Evolutionary conservation across 192 early-diverging fungal species (phyloP), one percentile per base, ranked within the genome.

Genomic region (Backusella morwellensis): DNA sequence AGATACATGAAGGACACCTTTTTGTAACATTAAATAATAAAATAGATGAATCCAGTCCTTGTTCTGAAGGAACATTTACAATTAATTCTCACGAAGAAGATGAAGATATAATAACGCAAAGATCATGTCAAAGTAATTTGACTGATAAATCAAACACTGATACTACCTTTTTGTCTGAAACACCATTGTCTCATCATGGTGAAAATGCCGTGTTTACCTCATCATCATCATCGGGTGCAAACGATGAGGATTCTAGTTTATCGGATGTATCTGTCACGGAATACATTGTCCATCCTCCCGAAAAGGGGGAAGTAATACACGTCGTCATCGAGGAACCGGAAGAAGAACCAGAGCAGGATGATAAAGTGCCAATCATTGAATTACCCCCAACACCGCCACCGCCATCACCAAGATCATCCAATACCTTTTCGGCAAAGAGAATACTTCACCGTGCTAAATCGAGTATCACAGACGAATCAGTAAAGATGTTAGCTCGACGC

Each of bases 381-480:
- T 12, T 63, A 14, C 56, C 23, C 2, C 11, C 21, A 12, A 29
- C 26, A 63, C 56, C 56, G 35, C 12, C 38, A 41, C 15, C 35
- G 3, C n/a, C 68, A 23, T 23, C 68, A 14, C 35, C 67, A 35
- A 35, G 34, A 15, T 14, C 35, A 68, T 35, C 67, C 19, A 68
- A 21, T n/a, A 70, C 35, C 8, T 70, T 70, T 23, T 70, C 68
- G 35, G 36, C 68, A 21, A 70, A 70, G n/a, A 35, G 38, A 23
- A 70, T 70, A 12, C 38, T 70, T 40, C 68, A 70, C 40, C 68
- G 68, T 38, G 68, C 68, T 12, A 70, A 38, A 70, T 70, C 68
- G 12, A 70, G 68, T 21, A 70, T 70, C n/a, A 70, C 34, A 11
- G 68, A 70, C 3, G 68, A 70, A 40, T 70, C 68, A 23, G 68